phyloP scores from a whole-genome alignment of 371 early-diverging fungal genomes.

The Apophysomyces ossiformis region DNA sequence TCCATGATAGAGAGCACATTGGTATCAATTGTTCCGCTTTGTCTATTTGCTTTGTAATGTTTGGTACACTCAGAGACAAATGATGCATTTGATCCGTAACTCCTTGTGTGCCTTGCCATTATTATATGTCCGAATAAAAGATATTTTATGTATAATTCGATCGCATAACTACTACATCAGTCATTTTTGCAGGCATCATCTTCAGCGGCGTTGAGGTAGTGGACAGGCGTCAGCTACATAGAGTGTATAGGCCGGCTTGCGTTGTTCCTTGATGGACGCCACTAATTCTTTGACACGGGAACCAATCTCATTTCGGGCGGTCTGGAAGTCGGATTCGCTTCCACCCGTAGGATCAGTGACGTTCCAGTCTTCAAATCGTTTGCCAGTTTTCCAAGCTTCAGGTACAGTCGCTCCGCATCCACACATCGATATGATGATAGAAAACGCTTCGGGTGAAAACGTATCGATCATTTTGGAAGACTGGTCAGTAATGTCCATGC shows the following conservation, averaged over 20 bases:
- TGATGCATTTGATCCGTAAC: too few relatives aligned
- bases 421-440: conserved; percentile 18
- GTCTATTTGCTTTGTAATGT: too few relatives aligned
- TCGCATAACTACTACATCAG: too few relatives aligned
- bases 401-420: conserved; percentile 23
- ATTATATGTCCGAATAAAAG: too few relatives aligned
- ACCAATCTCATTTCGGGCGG: conserved; percentile 14
- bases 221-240: conserved; percentile 15
- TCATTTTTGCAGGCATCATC: neutral
- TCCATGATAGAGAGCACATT: too few relatives aligned
- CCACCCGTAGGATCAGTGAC: conserved; percentile 15
- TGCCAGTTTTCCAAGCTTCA: conserved; percentile 16
- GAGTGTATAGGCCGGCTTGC: conserved; percentile 14
- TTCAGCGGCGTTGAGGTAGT: neutral
- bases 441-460: conserved; percentile 7
- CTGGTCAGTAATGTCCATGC: conserved; percentile 7
- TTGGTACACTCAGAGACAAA: too few relatives aligned
- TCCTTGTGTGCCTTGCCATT: too few relatives aligned
- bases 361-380: conserved; percentile 23
- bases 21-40: too few relatives aligned
- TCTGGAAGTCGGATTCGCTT: neutral
- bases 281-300: conserved; percentile 15
- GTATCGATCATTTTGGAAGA: conserved; percentile 15
- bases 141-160: too few relatives aligned
- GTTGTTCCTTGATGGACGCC: conserved; percentile 13